A percentile compares a stretch with the other conserved stretches of the same genome.
Evolutionary conservation across 1,284 basidiomycete genomes (phyloP).

Genomic region (Trichosporon sp.): DNA sequence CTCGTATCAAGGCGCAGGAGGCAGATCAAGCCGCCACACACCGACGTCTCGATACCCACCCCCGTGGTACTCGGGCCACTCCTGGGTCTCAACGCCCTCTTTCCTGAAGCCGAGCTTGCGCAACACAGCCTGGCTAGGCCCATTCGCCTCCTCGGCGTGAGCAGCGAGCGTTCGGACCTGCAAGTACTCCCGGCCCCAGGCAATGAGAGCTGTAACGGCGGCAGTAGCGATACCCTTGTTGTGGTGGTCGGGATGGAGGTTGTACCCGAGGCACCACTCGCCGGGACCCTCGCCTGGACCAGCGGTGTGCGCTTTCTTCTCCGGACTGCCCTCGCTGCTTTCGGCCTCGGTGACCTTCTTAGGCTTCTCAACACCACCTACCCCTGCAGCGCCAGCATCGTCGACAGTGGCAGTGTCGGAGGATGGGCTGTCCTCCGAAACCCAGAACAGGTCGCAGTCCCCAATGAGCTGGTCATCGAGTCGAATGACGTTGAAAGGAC

Average conservation of each 20-base stretch:
- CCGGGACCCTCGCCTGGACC: too few species aligned
- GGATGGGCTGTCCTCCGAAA: too few species aligned
- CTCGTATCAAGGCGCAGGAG: too few species aligned
- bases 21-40: not conserved
- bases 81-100: not conserved
- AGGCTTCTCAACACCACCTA: too few species aligned
- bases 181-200: not conserved
- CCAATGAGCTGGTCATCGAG: not conserved
- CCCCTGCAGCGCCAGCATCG: too few species aligned
- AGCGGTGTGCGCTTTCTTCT: too few species aligned
- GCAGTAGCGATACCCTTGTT: not conserved
- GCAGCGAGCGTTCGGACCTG: not conserved
- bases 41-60: not conserved
- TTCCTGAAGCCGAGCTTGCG: not conserved
- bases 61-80: not conserved
- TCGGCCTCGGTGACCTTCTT: too few species aligned
- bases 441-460: not conserved
- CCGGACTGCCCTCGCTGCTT: too few species aligned
- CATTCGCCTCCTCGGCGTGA: not conserved
- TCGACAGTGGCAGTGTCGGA: too few species aligned
- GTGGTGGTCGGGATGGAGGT: not conserved
- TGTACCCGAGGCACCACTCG: not conserved
- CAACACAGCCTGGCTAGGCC: not conserved
- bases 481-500: not conserved
- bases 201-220: not conserved